Conservation (phyloP, 2,329 filamentous ascomycete genomes). For the Pseudofabraea citricarpa region DNA sequence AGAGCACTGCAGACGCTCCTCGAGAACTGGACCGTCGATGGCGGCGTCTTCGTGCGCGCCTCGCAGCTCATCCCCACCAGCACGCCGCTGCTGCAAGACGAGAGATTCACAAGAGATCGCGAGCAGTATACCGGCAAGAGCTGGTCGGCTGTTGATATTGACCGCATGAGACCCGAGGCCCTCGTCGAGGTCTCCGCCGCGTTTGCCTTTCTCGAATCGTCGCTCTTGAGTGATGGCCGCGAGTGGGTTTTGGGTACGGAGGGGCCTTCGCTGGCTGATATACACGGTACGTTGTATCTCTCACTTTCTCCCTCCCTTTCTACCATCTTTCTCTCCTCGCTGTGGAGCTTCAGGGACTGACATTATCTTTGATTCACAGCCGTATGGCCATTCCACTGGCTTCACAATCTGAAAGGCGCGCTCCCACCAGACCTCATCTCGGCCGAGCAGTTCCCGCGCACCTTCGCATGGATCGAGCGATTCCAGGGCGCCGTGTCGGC, state of each 20-base stretch:
- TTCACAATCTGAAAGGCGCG: slow-evolving; percentile 48
- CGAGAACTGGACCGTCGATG: slow-evolving; percentile 50
- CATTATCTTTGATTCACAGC: slow-evolving; percentile 27
- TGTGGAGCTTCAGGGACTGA: not conserved
- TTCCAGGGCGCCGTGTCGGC: slow-evolving; percentile 46
- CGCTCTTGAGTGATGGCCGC: slow-evolving; percentile 60
- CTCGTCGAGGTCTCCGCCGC: slow-evolving; percentile 47
- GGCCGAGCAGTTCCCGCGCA: slow-evolving; percentile 47
- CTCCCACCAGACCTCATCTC: slow-evolving; percentile 50
- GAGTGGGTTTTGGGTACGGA: slow-evolving; percentile 55
- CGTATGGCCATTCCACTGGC: slow-evolving; percentile 65
- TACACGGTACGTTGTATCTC: slow-evolving; percentile 44
- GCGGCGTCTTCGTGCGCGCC: slow-evolving; percentile 49
- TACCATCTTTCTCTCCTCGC: not conserved
- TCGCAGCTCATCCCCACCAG: slow-evolving; percentile 52
- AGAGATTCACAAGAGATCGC: slow-evolving; percentile 55
- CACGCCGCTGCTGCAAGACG: slow-evolving; percentile 49
- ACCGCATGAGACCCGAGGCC: slow-evolving; percentile 46
- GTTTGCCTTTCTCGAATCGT: slow-evolving; percentile 56
- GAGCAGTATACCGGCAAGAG: slow-evolving; percentile 37
- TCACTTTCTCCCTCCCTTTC: not conserved
- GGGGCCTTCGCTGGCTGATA: slow-evolving; percentile 56
- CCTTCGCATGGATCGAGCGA: slow-evolving; percentile 60
- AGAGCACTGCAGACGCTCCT: slow-evolving; percentile 49
- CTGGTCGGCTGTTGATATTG: slow-evolving; percentile 34